Evolutionary conservation across 2,329 filamentous ascomycete genomes (phyloP).

Genomic region (Niveomyces coronatus): DNA sequence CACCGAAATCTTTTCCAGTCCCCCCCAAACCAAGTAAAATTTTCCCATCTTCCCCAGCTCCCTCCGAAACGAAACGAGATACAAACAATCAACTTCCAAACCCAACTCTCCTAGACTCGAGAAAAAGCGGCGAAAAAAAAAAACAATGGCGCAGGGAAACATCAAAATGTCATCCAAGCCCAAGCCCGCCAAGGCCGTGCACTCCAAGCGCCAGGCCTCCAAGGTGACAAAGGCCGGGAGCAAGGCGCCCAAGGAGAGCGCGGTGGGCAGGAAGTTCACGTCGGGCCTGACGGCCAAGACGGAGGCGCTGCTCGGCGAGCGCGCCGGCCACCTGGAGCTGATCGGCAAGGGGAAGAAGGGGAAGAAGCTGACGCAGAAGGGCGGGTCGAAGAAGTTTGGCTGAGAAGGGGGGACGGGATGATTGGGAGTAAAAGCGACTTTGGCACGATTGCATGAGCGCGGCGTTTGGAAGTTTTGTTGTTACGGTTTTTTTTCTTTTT

Average conservation of each 20-base stretch:
- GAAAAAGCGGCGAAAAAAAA: background rate
- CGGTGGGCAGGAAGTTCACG: constrained; percentile 43
- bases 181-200: constrained; percentile 28
- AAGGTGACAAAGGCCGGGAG: constrained; percentile 36
- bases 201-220: constrained; percentile 33
- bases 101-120: background rate
- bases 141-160: constrained; percentile 44
- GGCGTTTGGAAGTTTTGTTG: too few relatives aligned
- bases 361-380: constrained; percentile 31
- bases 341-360: constrained; percentile 46
- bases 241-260: constrained; percentile 40
- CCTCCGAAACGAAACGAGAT: too few relatives aligned
- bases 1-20: too few relatives aligned
- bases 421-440: too few relatives aligned
- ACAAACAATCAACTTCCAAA: too few relatives aligned
- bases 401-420: too few relatives aligned
- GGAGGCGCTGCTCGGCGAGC: constrained; percentile 47
- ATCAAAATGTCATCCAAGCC: constrained; percentile 37
- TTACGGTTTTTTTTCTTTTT: too few relatives aligned
- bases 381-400: constrained; percentile 46
- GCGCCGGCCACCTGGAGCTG: constrained; percentile 49
- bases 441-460: too few relatives aligned
- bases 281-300: constrained; percentile 44
- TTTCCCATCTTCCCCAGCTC: too few relatives aligned
- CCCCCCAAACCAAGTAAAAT: too few relatives aligned